Evolutionary conservation across 2,329 filamentous ascomycete species (phyloP).

Genomic region (Epichloe sylvatica): DNA sequence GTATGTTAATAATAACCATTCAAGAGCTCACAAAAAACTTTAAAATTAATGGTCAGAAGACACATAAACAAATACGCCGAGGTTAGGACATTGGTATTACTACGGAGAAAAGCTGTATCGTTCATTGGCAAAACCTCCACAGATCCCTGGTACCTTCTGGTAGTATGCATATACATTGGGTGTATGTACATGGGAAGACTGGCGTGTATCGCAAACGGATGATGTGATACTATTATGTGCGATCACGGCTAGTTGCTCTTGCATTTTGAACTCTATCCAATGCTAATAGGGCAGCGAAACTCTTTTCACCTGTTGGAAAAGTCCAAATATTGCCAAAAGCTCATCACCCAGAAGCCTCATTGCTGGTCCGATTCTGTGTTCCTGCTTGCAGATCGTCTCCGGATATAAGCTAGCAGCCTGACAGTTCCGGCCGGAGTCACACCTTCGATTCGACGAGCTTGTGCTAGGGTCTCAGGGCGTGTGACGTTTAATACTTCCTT

Average conservation of each 20-base stretch:
- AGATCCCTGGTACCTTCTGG: background rate
- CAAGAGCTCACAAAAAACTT: too few relatives aligned
- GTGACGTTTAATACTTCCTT: slow-evolving; percentile 54
- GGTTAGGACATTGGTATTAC: too few relatives aligned
- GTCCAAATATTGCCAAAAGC: background rate
- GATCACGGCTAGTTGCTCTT: background rate
- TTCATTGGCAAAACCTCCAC: background rate
- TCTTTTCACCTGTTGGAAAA: background rate
- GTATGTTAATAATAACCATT: too few relatives aligned
- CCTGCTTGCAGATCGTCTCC: slow-evolving; percentile 7
- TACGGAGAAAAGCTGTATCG: background rate
- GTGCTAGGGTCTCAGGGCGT: slow-evolving; percentile 71
- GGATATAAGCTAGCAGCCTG: slow-evolving; percentile 50
- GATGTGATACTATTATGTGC: background rate
- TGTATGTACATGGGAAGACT: background rate
- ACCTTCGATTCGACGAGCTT: slow-evolving; percentile 79
- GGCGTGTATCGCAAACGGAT: background rate
- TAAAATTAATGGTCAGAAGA: too few relatives aligned
- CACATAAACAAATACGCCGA: too few relatives aligned
- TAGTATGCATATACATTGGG: background rate
- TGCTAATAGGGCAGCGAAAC: background rate
- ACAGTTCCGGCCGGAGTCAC: slow-evolving; percentile 48
- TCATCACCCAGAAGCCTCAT: background rate
- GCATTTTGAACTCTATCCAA: background rate
- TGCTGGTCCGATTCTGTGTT: background rate